phyloP scores from a whole-genome alignment of 129 eudicot species.

The Ambrosia artemisiifolia region DNA sequence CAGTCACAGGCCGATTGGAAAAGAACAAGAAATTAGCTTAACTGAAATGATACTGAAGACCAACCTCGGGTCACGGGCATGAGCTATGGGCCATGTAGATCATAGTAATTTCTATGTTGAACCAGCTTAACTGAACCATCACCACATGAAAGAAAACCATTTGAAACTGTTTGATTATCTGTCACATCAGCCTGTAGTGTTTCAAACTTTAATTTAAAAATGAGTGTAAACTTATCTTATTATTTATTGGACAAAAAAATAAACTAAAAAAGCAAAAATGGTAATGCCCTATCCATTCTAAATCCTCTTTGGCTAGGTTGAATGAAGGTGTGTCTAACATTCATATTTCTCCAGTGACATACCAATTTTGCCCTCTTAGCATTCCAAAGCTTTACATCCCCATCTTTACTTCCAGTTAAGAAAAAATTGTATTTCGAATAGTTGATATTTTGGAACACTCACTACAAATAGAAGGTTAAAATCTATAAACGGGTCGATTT shows the following conservation, averaged over 20 bases:
- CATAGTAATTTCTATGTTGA: slow-evolving; percentile 40
- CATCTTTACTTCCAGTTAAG: slow-evolving; percentile 94
- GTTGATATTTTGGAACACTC: slow-evolving; percentile 77
- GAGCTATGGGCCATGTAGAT: not conserved
- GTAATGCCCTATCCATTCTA: too few species aligned
- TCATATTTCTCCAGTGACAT: too few species aligned
- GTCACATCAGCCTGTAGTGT: slow-evolving; percentile 81
- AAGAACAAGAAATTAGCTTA: not conserved
- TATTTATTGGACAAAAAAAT: too few species aligned
- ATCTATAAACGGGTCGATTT: not conserved
- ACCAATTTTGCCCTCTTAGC: too few species aligned
- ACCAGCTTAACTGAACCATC: slow-evolving; percentile 75
- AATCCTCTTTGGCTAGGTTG: too few species aligned
- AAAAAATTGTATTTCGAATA: slow-evolving; percentile 80
- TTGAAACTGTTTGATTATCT: slow-evolving; percentile 68
- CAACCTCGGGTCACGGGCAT: not conserved
- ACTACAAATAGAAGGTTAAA: slow-evolving; percentile 38
- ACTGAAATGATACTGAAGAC: not conserved
- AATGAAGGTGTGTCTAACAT: too few species aligned
- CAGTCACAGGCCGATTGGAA: not conserved
- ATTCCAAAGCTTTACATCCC: too few species aligned
- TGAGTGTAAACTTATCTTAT: slow-evolving; percentile 25
- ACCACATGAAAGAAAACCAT: slow-evolving; percentile 88
- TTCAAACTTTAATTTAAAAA: slow-evolving; percentile 26
- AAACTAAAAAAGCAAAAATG: too few species aligned